Percentiles rank a stretch among this genome's conserved stretches.
These are phyloP conservation scores for Colletotrichum filicis DNA, from an alignment of 2,329 filamentous ascomycete genomes.

Conservation along the genomic window DNA sequence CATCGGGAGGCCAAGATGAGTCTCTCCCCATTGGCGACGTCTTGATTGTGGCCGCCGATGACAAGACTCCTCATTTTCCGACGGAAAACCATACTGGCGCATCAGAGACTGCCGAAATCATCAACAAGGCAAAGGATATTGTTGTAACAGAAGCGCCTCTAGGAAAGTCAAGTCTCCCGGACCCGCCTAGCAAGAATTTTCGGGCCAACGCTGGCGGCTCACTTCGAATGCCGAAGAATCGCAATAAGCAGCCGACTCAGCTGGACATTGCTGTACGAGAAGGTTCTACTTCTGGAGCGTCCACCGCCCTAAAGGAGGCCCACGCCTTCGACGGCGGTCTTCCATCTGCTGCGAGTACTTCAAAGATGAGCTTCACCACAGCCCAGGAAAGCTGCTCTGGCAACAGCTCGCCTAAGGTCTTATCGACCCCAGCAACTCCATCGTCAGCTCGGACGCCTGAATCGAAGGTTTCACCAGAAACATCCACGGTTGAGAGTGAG, in stretches of 20 bases:
- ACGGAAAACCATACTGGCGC: neutral
- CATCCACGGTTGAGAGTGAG: neutral
- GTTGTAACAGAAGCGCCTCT: neutral
- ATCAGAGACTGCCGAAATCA: neutral
- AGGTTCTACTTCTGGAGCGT: neutral
- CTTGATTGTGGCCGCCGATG: neutral
- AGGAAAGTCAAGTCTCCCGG: neutral
- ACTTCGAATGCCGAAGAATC: conserved; percentile 45
- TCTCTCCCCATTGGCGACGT: neutral
- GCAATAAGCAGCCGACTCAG: conserved; percentile 36
- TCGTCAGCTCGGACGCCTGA: neutral
- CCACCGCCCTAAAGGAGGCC: neutral
- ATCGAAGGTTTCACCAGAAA: neutral
- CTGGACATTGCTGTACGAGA: neutral
- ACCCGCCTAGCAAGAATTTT: conserved; percentile 37
- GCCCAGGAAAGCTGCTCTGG: conserved; percentile 5
- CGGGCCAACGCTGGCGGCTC: conserved; percentile 46
- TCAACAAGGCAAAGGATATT: neutral
- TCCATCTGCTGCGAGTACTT: conserved; percentile 6
- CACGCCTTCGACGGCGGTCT: neutral
- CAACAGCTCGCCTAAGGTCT: conserved; percentile 3
- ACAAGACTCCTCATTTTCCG: neutral
- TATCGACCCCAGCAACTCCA: conserved; percentile 17
- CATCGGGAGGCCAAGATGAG: neutral
- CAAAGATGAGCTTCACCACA: conserved; percentile 3